A percentile compares a stretch with the other conserved stretches of the same genome.
These are phyloP conservation scores for Leptographium procerum DNA, from an alignment of 2,329 filamentous ascomycete genomes.

Conservation along the genomic window DNA sequence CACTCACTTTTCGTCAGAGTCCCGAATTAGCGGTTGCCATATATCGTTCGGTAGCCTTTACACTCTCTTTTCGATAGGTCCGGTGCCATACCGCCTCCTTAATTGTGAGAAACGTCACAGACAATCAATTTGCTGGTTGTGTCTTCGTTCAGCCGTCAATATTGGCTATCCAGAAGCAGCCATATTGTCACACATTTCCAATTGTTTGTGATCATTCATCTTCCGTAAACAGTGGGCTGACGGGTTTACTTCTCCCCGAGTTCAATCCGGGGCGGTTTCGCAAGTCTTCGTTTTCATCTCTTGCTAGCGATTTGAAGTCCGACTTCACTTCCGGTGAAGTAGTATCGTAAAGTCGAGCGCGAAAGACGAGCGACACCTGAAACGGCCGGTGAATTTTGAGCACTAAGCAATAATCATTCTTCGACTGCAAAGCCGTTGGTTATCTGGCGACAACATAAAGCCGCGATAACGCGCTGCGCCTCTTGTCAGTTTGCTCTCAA, in stretches of 20 bases:
- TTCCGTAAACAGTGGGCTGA: conserved; percentile 1
- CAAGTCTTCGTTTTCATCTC: neutral
- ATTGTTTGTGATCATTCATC: neutral
- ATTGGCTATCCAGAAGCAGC: neutral
- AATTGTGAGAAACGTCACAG: neutral
- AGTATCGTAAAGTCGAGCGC: neutral
- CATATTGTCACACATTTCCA: neutral
- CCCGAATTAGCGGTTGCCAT: neutral
- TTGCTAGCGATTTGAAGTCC: neutral
- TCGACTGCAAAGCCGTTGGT: conserved; percentile 7
- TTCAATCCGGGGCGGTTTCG: neutral
- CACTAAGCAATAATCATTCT: neutral
- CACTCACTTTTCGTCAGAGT: neutral
- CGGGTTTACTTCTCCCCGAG: neutral
- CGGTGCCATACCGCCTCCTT: neutral
- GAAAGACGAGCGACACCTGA: neutral
- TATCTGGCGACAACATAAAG: conserved; percentile 12
- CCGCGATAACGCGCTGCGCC: conserved; percentile 61
- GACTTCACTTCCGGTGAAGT: neutral
- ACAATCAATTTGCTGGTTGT: neutral
- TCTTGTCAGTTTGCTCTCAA: conserved; percentile 46
- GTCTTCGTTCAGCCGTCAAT: neutral
- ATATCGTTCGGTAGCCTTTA: neutral
- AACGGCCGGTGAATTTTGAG: neutral
- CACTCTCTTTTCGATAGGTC: neutral